These are phyloP conservation scores for Colletotrichum sp. DNA, from an alignment of 2,329 filamentous ascomycete species.

Conservation along the genomic window DNA sequence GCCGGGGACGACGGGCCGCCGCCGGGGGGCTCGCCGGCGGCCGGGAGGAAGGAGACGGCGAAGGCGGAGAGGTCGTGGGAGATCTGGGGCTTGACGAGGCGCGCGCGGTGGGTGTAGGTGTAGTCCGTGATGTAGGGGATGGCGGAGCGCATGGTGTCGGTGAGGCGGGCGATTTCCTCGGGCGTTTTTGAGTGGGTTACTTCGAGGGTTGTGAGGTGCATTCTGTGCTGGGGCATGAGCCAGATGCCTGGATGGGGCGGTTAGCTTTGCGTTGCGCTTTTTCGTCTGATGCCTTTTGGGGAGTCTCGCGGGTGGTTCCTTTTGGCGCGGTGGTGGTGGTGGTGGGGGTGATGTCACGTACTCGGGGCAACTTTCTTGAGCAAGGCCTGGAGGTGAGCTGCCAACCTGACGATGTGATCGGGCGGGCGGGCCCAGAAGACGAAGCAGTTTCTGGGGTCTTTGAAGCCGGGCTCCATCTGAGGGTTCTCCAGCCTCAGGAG, in stretches of 20 bases:
- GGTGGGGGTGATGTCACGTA: slow-evolving; percentile 47
- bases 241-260: slow-evolving; percentile 67
- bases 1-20: slow-evolving; percentile 41
- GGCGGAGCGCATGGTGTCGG: slow-evolving; percentile 59
- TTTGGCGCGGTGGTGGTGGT: background rate
- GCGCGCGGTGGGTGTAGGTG: slow-evolving; percentile 69
- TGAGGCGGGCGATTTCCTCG: slow-evolving; percentile 69
- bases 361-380: slow-evolving; percentile 71
- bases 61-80: slow-evolving; percentile 87
- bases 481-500: slow-evolving; percentile 72
- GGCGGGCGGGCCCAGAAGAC: slow-evolving; percentile 90
- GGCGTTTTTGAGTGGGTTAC: slow-evolving; percentile 79
- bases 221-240: slow-evolving; percentile 79
- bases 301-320: background rate
- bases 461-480: slow-evolving; percentile 69
- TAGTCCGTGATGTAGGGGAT: slow-evolving; percentile 69
- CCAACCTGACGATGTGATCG: slow-evolving; percentile 69
- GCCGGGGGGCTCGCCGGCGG: slow-evolving; percentile 62
- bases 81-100: slow-evolving; percentile 81
- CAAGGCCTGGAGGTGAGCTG: slow-evolving; percentile 71
- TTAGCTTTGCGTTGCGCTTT: background rate
- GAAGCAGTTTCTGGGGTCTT: slow-evolving; percentile 80
- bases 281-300: background rate
- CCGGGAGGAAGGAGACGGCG: slow-evolving; percentile 86
- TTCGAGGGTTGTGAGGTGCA: slow-evolving; percentile 88